A percentile compares a stretch with the other conserved stretches of the same genome.
Conservation (phyloP, 2,329 filamentous ascomycete genomes). For the Mycosphaerella sp. region DNA sequence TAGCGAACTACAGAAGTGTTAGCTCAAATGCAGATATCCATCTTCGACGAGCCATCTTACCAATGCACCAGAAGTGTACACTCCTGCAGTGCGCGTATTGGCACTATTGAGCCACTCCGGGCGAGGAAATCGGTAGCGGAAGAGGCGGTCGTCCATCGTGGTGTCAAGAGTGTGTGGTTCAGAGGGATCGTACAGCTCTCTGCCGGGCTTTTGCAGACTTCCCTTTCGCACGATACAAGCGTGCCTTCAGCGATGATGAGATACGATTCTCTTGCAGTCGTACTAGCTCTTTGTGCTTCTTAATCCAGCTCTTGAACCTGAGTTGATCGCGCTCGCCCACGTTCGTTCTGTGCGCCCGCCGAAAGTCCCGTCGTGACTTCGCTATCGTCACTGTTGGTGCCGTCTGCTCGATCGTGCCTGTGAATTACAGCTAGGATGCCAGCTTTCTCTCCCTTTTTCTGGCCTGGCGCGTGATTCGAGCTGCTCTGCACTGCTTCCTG, state of each 20-base stretch:
- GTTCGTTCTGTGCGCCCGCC: neutral
- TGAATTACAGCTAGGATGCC: neutral
- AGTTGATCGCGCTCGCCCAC: neutral
- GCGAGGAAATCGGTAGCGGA: conserved; percentile 62
- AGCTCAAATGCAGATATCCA: neutral
- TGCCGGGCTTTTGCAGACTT: conserved; percentile 5
- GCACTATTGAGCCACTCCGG: conserved; percentile 62
- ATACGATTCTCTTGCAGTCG: conserved; percentile 1
- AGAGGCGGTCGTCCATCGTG: conserved; percentile 43
- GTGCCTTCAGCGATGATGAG: neutral
- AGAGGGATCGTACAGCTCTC: conserved; percentile 1
- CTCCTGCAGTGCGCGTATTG: conserved; percentile 56
- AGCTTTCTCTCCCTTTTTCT: neutral
- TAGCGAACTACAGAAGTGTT: conserved; percentile 50
- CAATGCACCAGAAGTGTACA: conserved; percentile 60
- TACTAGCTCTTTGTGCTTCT: neutral
- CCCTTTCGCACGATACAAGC: neutral
- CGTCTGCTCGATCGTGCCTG: neutral
- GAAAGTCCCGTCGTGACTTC: neutral
- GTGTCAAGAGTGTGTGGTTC: neutral
- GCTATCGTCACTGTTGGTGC: conserved; percentile 1
- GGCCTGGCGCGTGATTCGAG: neutral
- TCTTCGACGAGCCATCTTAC: conserved; percentile 38
- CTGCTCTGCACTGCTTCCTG: conserved; percentile 1
- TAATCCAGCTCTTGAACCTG: neutral